A percentile compares a stretch with the other conserved stretches of the same genome.
Evolutionary conservation across 2,329 filamentous ascomycete genomes (phyloP).

Genomic region (Aureobasidium sp.): DNA sequence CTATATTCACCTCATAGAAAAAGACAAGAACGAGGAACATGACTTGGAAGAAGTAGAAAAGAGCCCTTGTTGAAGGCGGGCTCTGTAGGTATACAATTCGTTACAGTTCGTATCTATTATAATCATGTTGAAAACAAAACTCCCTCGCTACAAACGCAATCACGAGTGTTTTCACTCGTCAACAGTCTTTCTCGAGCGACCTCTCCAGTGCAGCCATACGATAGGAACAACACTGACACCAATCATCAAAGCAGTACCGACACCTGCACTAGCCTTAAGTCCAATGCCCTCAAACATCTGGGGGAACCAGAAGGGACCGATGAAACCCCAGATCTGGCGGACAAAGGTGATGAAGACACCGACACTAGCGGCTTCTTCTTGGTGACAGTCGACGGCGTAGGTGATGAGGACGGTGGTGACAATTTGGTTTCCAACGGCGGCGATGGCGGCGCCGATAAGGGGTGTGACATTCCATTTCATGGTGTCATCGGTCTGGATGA

Average conservation of each 20-base stretch:
- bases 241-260: slow-evolving; percentile 30
- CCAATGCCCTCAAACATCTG: slow-evolving; percentile 29
- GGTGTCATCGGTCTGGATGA: slow-evolving; percentile 37
- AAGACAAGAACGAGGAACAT: not conserved
- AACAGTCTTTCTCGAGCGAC: slow-evolving; percentile 4
- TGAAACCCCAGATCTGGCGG: slow-evolving; percentile 46
- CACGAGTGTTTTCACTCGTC: not conserved
- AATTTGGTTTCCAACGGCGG: slow-evolving; percentile 49
- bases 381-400: slow-evolving; percentile 51
- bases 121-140: not conserved
- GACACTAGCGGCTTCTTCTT: slow-evolving; percentile 43
- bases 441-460: slow-evolving; percentile 43
- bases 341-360: slow-evolving; percentile 52
- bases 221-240: slow-evolving; percentile 25
- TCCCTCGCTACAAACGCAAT: not conserved
- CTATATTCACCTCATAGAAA: no score
- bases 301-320: slow-evolving; percentile 32
- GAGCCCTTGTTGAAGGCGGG: not conserved
- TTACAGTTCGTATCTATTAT: slow-evolving; percentile 1
- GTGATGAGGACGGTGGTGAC: slow-evolving; percentile 53
- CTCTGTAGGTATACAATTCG: not conserved
- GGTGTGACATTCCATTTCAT: slow-evolving; percentile 47
- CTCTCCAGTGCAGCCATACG: slow-evolving; percentile 23
- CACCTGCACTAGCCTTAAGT: slow-evolving; percentile 24
- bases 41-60: not conserved